Evolutionary conservation across 2,329 filamentous ascomycete species (phyloP), one percentile per base, ranked within the genome.

Genomic region (Teratosphaeria gauchensis): DNA sequence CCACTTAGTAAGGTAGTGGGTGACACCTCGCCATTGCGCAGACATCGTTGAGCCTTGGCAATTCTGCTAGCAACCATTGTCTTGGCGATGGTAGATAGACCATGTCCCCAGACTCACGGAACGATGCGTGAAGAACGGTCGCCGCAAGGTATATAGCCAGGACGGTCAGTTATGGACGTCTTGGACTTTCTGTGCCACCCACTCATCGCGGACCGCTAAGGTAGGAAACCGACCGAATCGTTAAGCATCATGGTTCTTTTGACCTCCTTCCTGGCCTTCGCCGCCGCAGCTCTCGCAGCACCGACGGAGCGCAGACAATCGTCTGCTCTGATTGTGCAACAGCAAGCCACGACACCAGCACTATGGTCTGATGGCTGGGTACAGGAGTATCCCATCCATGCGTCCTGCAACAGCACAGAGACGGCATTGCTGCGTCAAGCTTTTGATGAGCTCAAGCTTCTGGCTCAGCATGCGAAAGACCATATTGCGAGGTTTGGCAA

Each of bases 361-460:
- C 42, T 48, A 48, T 48, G 42, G 42, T 48, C 16, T 48, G 42
- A 48, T n/a, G 42, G 42, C 42, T 48, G 42, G 42, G 42, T 48
- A 8, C 21, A n/a, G 9, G 51, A 31, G 19, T 80, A 73, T 64
- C 73, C 75, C 14, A 86, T 88, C 68, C 86, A 88, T 71, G 69
- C 76, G 35, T 87, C 84, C 28, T 89, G 86, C 75, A 88, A 89
- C 65, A 72, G 75, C 54, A 87, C 84, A 1, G 78, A 87, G 64
- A 76, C 75, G 51, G 72, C 71, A 7, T 82, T 86, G 69, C 76
- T 89, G 51, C 72, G 76, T 42, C 71, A 73, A 16, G 86, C 78
- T 5, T 75, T 89, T 0, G 73, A 79, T 19, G 86, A 89, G 69
- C 78, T 83, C 4, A 71, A 85, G 46, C 68, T 73, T 56, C 75